Evolutionary conservation across 306 rosid species (phyloP).

Genomic region (Myrica gale): DNA sequence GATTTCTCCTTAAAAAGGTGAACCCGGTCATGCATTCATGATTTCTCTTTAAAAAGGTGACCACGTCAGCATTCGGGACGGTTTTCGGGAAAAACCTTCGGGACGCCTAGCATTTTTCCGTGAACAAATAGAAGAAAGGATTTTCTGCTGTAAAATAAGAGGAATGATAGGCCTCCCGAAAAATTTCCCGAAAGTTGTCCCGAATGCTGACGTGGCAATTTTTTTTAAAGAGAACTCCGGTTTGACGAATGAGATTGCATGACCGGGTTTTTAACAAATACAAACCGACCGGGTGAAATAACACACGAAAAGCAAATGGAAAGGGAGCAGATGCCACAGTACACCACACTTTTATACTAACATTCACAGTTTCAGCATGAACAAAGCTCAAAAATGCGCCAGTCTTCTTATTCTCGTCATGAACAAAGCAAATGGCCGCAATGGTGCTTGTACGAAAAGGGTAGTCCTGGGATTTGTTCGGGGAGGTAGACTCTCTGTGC

Average conservation of each 20-base stretch:
- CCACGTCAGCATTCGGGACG: too few relatives aligned
- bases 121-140: too few relatives aligned
- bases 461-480: constrained; percentile 53
- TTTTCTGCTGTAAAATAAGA: too few relatives aligned
- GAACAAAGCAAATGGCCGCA: constrained; percentile 55
- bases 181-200: neutral
- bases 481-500: constrained; percentile 49
- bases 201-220: neutral
- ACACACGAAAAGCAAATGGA: neutral
- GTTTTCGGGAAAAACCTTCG: too few relatives aligned
- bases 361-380: constrained; percentile 35
- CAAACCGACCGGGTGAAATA: too few relatives aligned
- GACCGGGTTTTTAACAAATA: too few relatives aligned
- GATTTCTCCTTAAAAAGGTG: too few relatives aligned
- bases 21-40: too few relatives aligned
- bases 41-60: too few relatives aligned
- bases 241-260: neutral
- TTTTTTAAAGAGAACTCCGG: neutral
- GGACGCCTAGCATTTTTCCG: too few relatives aligned
- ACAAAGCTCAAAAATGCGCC: constrained; percentile 26
- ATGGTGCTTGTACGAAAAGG: constrained; percentile 62
- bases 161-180: neutral
- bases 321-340: constrained; percentile 37
- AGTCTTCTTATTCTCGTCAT: constrained; percentile 9
- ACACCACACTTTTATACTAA: constrained; percentile 27